Evolutionary conservation across 768 basidiomycete genomes (phyloP).

Genomic region (Leucogyrophana mollusca): DNA sequence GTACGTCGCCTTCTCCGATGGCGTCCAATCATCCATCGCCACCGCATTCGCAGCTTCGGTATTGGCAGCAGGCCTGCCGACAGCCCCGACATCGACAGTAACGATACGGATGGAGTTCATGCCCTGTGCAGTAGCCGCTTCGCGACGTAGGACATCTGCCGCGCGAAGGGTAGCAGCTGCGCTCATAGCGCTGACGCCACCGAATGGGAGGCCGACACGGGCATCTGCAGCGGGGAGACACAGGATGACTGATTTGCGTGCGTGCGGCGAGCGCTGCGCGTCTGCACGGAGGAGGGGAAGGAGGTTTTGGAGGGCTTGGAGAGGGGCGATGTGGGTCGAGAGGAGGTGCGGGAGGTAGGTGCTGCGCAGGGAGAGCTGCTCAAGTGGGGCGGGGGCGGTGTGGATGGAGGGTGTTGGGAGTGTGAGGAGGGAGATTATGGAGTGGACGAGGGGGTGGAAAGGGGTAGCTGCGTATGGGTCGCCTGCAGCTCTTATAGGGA

Average conservation of each 20-base stretch:
- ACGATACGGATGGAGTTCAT: constrained; percentile 56
- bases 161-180: constrained; percentile 71
- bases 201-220: constrained; percentile 72
- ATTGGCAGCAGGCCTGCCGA: constrained; percentile 25
- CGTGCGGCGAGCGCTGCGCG: constrained; percentile 54
- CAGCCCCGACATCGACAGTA: constrained; percentile 69
- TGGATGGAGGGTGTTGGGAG: constrained; percentile 41
- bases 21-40: constrained; percentile 70
- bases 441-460: constrained; percentile 69
- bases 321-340: constrained; percentile 73
- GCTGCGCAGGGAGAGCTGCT: constrained; percentile 61
- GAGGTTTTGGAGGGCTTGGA: constrained; percentile 73
- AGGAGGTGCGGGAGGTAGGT: constrained; percentile 71
- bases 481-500: constrained; percentile 75
- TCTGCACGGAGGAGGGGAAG: constrained; percentile 73
- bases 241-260: constrained; percentile 52
- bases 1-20: constrained; percentile 71
- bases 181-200: constrained; percentile 67
- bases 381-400: constrained; percentile 56
- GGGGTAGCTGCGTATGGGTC: constrained; percentile 76
- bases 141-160: constrained; percentile 71
- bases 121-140: constrained; percentile 66
- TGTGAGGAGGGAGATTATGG: constrained; percentile 74
- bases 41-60: constrained; percentile 35
- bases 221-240: constrained; percentile 74